Percentiles rank a stretch among this genome's conserved stretches.
phyloP scores from a whole-genome alignment of 352 stramenopile species.

The Pythium inflatum region DNA sequence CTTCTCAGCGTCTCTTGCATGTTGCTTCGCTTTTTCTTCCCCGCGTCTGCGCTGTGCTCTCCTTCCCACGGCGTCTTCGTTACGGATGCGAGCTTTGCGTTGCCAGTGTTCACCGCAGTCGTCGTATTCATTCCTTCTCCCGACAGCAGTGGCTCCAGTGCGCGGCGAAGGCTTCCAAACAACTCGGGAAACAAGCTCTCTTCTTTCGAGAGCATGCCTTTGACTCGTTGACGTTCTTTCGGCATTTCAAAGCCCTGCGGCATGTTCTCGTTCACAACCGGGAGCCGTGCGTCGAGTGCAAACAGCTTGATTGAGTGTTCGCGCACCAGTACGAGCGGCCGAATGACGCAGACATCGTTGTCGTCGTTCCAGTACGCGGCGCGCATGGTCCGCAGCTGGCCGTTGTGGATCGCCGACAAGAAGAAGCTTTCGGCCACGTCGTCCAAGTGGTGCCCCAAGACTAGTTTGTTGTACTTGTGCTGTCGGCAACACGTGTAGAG shows the following conservation, averaged over 20 bases:
- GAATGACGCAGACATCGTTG: slow-evolving; percentile 93
- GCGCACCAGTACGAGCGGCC: slow-evolving; percentile 92
- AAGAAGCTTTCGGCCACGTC: slow-evolving; percentile 96
- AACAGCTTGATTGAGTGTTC: slow-evolving; percentile 88
- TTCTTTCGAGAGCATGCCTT: slow-evolving; percentile 92
- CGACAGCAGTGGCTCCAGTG: too few species aligned
- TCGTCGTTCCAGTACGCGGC: slow-evolving; percentile 94
- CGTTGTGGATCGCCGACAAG: slow-evolving; percentile 90
- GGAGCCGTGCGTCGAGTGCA: slow-evolving; percentile 73
- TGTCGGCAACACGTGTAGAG: slow-evolving; percentile 38
- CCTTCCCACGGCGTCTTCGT: too few species aligned
- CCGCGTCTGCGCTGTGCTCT: too few species aligned
- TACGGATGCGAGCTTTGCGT: too few species aligned
- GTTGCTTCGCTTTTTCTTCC: too few species aligned
- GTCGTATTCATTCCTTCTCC: too few species aligned
- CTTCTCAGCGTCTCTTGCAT: too few species aligned
- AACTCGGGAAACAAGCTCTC: slow-evolving; percentile 85
- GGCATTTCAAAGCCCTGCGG: slow-evolving; percentile 96
- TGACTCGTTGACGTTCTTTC: slow-evolving; percentile 93
- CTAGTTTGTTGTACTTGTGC: slow-evolving; percentile 41
- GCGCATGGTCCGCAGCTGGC: slow-evolving; percentile 92
- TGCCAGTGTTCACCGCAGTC: too few species aligned
- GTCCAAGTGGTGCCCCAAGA: slow-evolving; percentile 93
- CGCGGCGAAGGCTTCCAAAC: slow-evolving; percentile 45
- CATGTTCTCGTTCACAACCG: slow-evolving; percentile 97